Base-by-base conservation (phyloP, 2,329 filamentous ascomycete genomes). In the Fusarium oxysporum region DNA sequence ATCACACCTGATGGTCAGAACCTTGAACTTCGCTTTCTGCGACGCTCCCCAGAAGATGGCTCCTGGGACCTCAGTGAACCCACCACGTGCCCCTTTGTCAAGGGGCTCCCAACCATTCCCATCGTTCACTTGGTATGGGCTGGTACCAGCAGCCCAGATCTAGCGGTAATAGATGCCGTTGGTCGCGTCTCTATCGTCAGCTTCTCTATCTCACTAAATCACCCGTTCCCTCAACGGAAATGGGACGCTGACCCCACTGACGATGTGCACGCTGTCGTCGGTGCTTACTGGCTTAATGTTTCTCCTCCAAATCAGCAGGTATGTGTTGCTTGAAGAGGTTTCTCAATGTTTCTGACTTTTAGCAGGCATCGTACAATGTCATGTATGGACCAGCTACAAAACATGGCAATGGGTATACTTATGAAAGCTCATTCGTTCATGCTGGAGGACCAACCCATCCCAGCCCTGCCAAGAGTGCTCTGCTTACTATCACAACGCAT, bases 61-160 rank as follows among this genome's bases (percentile, higher is more conserved):
- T 86, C 86, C 44, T 98, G 95, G 94, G 87, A 87, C 11, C 85
- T 98, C 51, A 93, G 92, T 76, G 90, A 93, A 67, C 89, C 93
- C n/a, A 92, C 89, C 6, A 84, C 86, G 3, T 87, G 92, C 62
- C 81, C 86, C n/a, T 87, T 89, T 16, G 86, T 94, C 70, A 85
- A 88, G 21, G 87, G 89, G 48, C 84, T 88, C n/a, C 88, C 90
- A 33, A 88, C 90, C 3, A 90, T 90, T 35, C 90, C 89, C 8
- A 86, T 97, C 44, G 90, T 93, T 23, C 95, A 98, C 81, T 83
- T 99, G 14, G 91, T 90, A 58, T 98, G 95, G 94, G 93, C 93
- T 55, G 83, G 86, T 1, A 90, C 91, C 19, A 87, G 88, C 9
- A 92, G 90, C 40, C 91, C 92, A 5, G 96, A 98, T 75, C 86